Evolutionary conservation across 768 basidiomycete species (phyloP).

Genomic region (Auricularia cornea): DNA sequence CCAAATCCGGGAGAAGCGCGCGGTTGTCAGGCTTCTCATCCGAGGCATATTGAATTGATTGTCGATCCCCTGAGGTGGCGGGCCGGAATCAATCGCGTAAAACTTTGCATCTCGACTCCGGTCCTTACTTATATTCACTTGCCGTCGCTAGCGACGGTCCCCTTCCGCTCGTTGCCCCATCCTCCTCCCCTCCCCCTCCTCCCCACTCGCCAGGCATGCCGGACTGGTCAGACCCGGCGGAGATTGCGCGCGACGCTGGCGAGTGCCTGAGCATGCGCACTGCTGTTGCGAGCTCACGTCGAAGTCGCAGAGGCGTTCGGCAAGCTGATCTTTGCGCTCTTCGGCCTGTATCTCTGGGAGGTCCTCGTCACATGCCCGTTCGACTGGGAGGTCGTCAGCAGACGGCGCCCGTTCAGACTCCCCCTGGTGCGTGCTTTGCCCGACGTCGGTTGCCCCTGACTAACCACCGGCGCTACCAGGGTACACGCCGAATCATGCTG

Average conservation of each 20-base stretch:
- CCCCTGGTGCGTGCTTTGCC: conserved; percentile 45
- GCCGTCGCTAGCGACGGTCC: too few relatives aligned
- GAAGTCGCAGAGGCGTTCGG: conserved; percentile 41
- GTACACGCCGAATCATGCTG: not conserved
- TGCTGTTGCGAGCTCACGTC: not conserved
- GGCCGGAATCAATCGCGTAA: too few relatives aligned
- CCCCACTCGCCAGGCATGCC: not conserved
- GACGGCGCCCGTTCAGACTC: conserved; percentile 54
- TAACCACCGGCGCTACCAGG: not conserved
- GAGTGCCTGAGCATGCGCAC: not conserved
- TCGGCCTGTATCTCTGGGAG: conserved; percentile 67
- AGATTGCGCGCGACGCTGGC: not conserved
- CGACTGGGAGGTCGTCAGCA: conserved; percentile 54
- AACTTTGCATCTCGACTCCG: too few relatives aligned
- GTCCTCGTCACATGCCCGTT: conserved; percentile 53
- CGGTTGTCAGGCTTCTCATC: too few relatives aligned
- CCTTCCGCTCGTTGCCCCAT: not conserved
- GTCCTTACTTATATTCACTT: too few relatives aligned
- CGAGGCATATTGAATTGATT: too few relatives aligned
- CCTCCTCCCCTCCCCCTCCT: not conserved
- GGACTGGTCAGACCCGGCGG: not conserved
- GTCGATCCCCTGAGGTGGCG: too few relatives aligned
- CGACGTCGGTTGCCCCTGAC: not conserved
- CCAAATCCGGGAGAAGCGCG: too few relatives aligned
- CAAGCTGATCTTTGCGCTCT: conserved; percentile 53